Conservation (phyloP, 352 stramenopile genomes). For the Pythium brachiatum region DNA sequence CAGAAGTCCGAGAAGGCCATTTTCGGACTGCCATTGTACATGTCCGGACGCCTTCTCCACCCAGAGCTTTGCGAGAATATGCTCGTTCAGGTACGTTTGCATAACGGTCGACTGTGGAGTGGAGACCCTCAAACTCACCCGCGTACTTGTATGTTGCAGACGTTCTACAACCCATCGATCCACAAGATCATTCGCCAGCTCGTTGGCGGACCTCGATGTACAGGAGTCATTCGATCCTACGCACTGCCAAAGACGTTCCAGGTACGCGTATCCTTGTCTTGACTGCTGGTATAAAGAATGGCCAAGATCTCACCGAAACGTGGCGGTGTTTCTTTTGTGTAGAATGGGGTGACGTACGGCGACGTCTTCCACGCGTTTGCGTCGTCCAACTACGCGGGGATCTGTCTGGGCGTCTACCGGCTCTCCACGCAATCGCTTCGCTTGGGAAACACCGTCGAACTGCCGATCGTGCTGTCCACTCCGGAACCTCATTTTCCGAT, state of each 20-base stretch:
- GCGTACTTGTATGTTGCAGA: slow-evolving; percentile 28
- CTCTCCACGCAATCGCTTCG: slow-evolving; percentile 53
- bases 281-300: too few relatives aligned
- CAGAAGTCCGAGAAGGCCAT: slow-evolving; percentile 75
- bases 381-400: slow-evolving; percentile 54
- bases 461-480: slow-evolving; percentile 78
- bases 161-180: slow-evolving; percentile 84
- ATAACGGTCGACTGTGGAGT: not conserved
- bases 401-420: slow-evolving; percentile 74
- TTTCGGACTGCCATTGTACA: slow-evolving; percentile 79
- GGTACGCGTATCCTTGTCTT: slow-evolving; percentile 33
- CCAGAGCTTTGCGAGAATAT: slow-evolving; percentile 86
- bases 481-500: slow-evolving; percentile 55
- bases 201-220: slow-evolving; percentile 71
- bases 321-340: too few relatives aligned
- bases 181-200: slow-evolving; percentile 83
- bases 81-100: slow-evolving; percentile 55
- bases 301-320: slow-evolving; percentile 1
- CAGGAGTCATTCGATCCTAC: slow-evolving; percentile 68
- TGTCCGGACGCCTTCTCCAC: slow-evolving; percentile 79
- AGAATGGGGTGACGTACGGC: slow-evolving; percentile 45
- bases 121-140: too few relatives aligned
- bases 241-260: slow-evolving; percentile 39
- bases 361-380: slow-evolving; percentile 66
- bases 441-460: slow-evolving; percentile 36